phyloP scores from a whole-genome alignment of 495 filamentous ascomycete genomes.

The Rostrohypoxylon terebratum region DNA sequence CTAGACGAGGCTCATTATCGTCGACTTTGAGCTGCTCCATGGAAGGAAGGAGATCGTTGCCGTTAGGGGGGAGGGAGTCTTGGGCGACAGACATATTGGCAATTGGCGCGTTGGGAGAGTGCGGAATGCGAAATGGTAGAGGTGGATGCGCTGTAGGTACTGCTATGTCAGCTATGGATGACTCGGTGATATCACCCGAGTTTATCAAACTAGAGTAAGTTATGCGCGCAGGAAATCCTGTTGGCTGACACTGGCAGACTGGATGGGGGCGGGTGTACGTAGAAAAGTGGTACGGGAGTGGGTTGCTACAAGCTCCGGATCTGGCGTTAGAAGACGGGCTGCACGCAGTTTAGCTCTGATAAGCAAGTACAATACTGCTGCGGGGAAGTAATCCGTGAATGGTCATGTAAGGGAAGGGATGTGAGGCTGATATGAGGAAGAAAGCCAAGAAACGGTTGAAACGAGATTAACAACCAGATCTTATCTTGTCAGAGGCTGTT shows the following conservation, averaged over 20 bases:
- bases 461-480: conserved; percentile 38
- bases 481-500: conserved; percentile 46
- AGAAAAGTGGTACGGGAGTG: conserved; percentile 47
- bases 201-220: conserved; percentile 33
- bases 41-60: conserved; percentile 58
- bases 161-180: conserved; percentile 36
- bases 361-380: conserved; percentile 43
- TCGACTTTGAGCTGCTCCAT: conserved; percentile 60
- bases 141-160: conserved; percentile 33
- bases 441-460: conserved; percentile 39
- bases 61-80: conserved; percentile 57
- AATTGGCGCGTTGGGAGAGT: conserved; percentile 1
- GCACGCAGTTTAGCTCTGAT: conserved; percentile 50
- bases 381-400: conserved; percentile 47
- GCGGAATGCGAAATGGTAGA: conserved; percentile 3
- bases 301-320: conserved; percentile 42
- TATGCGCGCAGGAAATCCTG: conserved; percentile 38
- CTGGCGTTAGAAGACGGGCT: conserved; percentile 35
- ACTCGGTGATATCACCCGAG: conserved; percentile 35
- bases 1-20: conserved; percentile 67
- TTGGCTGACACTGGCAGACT: conserved; percentile 39
- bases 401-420: conserved; percentile 44
- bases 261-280: conserved; percentile 41
- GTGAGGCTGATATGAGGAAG: conserved; percentile 38
- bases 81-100: conserved; percentile 62